Evolutionary conservation across 2,329 filamentous ascomycete genomes (phyloP), one percentile per base, ranked within the genome.

Genomic region (Cladosporium velox): DNA sequence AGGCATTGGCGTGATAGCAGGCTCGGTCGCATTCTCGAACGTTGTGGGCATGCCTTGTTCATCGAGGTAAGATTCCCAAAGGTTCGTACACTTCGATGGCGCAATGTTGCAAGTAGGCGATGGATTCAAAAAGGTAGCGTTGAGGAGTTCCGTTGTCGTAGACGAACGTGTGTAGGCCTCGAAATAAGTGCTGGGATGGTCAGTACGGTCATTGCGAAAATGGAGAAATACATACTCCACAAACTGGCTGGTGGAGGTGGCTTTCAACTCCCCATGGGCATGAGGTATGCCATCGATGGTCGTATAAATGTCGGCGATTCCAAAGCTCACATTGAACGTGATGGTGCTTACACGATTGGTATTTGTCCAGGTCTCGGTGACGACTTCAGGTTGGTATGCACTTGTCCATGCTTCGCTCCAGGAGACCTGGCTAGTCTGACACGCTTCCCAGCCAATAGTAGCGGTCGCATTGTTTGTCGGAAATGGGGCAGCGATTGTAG

Each of bases 261-360:
- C 7, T 21, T 26, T 34, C 11, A 65, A 3, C 21, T 41, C 44
- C 3, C 55, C 57, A 47, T 51, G 64, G 7, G 55, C 64, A 41
- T 61, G 64, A 1, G 64, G 64, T n/a, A 65, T 65, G 12, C 57
- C 57, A 11, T 65, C 57, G 11, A 65, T 65, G 8, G 64, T 65
- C 28, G 64, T 61, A 26, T 65, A 65, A 24, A 65, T 47, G 44
- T 65, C 64, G 7, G 64, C 55, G 10, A 32, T 60, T 3, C 64
- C 64, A 21, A 60, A 21, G 14, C 47, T 65, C 11, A 65, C 64
- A 26, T 65, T 65, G 54, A 51, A 58, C 11, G 62, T 65, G 24
- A 65, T 49, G 0, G 62, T 65, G 6, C 49, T 34, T 1, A 24
- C 2, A 8, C 10, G 18, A 12, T 52, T n/a, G 8, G 44, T 62